Evolutionary conservation across 1,284 basidiomycete genomes (phyloP).

Genomic region (Rhodotorula mucilaginosa): DNA sequence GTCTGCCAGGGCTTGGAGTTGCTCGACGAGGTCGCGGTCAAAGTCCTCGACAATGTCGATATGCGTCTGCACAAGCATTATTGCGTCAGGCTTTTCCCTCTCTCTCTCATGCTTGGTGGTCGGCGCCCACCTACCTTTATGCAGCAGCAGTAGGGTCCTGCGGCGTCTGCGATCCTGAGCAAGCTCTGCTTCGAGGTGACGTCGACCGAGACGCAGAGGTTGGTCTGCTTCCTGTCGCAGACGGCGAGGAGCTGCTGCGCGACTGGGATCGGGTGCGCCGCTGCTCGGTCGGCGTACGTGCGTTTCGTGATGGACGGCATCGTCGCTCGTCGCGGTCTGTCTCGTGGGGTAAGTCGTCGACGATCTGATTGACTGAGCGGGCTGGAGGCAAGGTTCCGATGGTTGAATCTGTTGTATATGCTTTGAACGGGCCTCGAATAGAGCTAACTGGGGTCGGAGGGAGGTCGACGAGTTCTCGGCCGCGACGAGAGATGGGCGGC

Average conservation of each 20-base stretch:
- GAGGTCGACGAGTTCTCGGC: no score
- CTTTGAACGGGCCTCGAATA: no score
- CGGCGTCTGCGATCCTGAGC: conserved; percentile 78
- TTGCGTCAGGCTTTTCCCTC: background rate
- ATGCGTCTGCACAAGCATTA: conserved; percentile 67
- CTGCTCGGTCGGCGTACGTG: conserved; percentile 33
- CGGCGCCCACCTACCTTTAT: conserved; percentile 67
- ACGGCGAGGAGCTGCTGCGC: conserved; percentile 63
- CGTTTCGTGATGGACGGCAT: conserved; percentile 37
- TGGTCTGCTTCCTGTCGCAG: conserved; percentile 84
- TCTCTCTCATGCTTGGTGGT: no score
- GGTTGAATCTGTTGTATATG: no score
- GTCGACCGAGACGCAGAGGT: conserved; percentile 93
- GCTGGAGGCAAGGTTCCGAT: no score
- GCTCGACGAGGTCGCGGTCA: conserved; percentile 67
- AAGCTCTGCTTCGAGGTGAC: conserved; percentile 79
- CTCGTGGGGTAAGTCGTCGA: background rate
- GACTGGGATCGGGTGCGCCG: conserved; percentile 33
- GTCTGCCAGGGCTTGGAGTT: conserved; percentile 67
- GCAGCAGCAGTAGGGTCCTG: conserved; percentile 85
- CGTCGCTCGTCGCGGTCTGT: background rate
- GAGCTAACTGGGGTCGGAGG: no score
- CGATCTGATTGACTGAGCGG: background rate
- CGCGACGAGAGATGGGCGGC: no score
- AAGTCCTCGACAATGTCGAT: conserved; percentile 96